These are phyloP conservation scores for Castanopsis chinensis DNA, from an alignment of 306 rosid species.

Conservation along the genomic window DNA sequence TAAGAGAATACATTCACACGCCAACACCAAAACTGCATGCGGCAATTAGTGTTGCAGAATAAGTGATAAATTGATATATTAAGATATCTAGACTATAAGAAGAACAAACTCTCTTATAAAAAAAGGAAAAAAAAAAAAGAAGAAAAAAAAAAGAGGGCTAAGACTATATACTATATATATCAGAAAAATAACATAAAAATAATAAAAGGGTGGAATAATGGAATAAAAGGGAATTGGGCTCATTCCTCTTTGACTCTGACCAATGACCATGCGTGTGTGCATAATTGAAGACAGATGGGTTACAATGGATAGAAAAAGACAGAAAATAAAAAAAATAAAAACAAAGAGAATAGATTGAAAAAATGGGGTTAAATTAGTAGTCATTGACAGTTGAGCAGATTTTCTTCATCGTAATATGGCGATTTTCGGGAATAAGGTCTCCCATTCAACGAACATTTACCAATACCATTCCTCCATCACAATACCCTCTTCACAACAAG, in stretches of 20 bases:
- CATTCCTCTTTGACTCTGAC: conserved; percentile 76
- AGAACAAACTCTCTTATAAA: too few relatives aligned
- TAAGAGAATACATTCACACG: too few relatives aligned
- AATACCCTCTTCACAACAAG: too few relatives aligned
- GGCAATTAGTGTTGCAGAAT: too few relatives aligned
- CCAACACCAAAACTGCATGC: too few relatives aligned
- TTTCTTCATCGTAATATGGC: conserved; percentile 71
- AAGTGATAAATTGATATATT: too few relatives aligned
- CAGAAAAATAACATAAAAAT: background rate
- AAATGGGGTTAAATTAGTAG: conserved; percentile 17
- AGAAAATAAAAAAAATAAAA: conserved; percentile 12
- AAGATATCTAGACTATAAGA: too few relatives aligned
- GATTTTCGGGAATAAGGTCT: conserved; percentile 69
- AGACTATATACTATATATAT: background rate
- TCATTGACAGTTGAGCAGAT: conserved; percentile 46
- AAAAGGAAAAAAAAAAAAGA: too few relatives aligned
- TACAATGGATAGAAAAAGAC: conserved; percentile 2
- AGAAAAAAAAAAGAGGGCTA: too few relatives aligned
- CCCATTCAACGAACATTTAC: conserved; percentile 87
- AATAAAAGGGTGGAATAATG: conserved; percentile 27
- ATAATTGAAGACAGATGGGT: conserved; percentile 37
- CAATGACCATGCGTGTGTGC: conserved; percentile 7
- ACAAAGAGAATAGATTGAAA: background rate
- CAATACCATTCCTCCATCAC: conserved; percentile 18
- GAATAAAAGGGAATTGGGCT: conserved; percentile 47